Evolutionary conservation across 345 rosid genomes (phyloP).

Genomic region (Chamaenerion angustifolium): DNA sequence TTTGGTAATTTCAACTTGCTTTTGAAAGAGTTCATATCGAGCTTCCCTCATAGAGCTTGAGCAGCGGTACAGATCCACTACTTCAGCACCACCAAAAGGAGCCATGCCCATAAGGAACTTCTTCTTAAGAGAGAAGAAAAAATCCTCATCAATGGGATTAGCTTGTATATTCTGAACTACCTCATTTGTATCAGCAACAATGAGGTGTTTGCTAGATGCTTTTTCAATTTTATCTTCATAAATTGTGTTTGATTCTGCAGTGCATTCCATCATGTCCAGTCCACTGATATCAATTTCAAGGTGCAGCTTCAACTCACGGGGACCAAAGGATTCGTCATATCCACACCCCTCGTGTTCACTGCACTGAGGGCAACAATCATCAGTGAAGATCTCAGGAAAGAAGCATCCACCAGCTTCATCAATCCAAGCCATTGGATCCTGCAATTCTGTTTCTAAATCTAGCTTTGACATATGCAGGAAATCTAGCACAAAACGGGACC

Average conservation of each 20-base stretch:
- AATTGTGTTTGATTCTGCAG: conserved; percentile 56
- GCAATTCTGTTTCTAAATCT: conserved; percentile 50
- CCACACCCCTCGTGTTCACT: conserved; percentile 14
- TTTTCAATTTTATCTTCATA: conserved; percentile 26
- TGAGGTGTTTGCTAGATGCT: conserved; percentile 10
- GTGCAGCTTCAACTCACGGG: conserved; percentile 63
- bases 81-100: conserved; percentile 25
- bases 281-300: conserved; percentile 72
- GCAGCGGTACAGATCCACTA: conserved; percentile 33
- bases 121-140: conserved; percentile 28
- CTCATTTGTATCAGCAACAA: conserved; percentile 21
- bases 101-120: conserved; percentile 42
- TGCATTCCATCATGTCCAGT: conserved; percentile 41
- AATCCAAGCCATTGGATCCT: conserved; percentile 84
- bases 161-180: conserved; percentile 17
- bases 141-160: conserved; percentile 9
- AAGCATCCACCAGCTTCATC: conserved; percentile 64
- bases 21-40: conserved; percentile 56
- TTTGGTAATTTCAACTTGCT: conserved; percentile 57
- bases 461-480: conserved; percentile 67
- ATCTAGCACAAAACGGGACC: conserved; percentile 44
- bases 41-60: conserved; percentile 25
- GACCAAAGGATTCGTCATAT: conserved; percentile 13
- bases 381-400: conserved; percentile 56
- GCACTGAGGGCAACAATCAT: conserved; percentile 26